Evolutionary conservation across 1,139 yeast genomes (phyloP), one percentile per base, ranked within the genome.

Genomic region (Saccharomyces hybrid): DNA sequence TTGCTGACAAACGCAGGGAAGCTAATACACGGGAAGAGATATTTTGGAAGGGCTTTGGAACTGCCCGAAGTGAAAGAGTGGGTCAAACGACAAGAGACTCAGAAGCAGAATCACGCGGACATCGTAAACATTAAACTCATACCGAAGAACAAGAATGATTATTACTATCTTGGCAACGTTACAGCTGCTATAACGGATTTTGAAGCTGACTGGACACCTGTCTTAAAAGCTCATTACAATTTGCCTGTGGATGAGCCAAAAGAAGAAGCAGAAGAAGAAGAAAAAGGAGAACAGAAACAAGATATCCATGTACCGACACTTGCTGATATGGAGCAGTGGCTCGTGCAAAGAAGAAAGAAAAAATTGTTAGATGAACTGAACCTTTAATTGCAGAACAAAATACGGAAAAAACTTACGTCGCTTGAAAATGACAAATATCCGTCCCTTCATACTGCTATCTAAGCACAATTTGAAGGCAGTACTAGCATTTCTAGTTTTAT

Each of bases 21-120:
- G 32, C 25, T 61, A 2, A 47, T 65, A 1, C 50, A 14, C 73
- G 81, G 90, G 1, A 83, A 82, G 62, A 71, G 87, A 59, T 90
- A 88, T 68, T 90, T 82, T 71, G 97, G 97, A 0, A 71, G 96
- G 50, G 96, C 96, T 0, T 77, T 81, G 53, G 95, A 88, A 49
- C 71, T 90, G 13, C 88, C 91, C 0, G 96, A 88, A 60, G 91
- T 85, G 3, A 78, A 80, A 57, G 78, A 79, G 57, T 60, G 82
- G 38, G 61, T 84, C 31, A 73, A 76, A 55, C 67, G 71, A 3
- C 23, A 20, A 3, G 23, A 20, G 50, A 63, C 64, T 49, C 55
- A 56, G 41, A 64, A 58, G 26, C 54, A 53, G 42, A 58, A 31
- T 51, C 59, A 20, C 13, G 61, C 60, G 26, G 61, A 61, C 51